A percentile compares a stretch with the other conserved stretches of the same genome.
phyloP scores from a whole-genome alignment of 805 yeast genomes.

The Lachancea meyersii region DNA sequence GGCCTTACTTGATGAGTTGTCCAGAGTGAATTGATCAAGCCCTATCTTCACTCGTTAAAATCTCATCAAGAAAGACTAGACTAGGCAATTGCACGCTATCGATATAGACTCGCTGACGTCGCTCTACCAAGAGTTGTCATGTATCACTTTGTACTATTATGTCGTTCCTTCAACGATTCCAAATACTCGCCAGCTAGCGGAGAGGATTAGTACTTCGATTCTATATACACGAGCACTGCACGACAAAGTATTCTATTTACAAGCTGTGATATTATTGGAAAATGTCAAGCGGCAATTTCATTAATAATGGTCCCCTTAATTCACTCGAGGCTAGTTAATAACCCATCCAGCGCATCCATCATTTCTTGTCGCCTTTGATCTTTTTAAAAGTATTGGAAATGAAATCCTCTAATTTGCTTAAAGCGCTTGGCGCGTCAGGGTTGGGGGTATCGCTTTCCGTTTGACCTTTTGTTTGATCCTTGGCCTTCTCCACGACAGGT shows the following conservation, averaged over 20 bases:
- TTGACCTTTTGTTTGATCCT: background rate
- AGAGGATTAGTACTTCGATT: background rate
- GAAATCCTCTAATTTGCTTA: slow-evolving; percentile 53
- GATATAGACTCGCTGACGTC: too few relatives aligned
- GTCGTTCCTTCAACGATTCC: too few relatives aligned
- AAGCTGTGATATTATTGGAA: background rate
- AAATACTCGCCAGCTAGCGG: too few relatives aligned
- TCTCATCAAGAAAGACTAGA: too few relatives aligned
- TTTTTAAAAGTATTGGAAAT: slow-evolving; percentile 53
- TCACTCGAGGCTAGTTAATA: too few relatives aligned
- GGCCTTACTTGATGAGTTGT: too few relatives aligned
- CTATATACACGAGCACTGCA: slow-evolving; percentile 1
- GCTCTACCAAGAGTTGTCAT: too few relatives aligned
- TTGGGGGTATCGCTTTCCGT: slow-evolving; percentile 9
- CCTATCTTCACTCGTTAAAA: too few relatives aligned
- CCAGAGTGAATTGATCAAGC: too few relatives aligned
- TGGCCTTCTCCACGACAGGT: background rate
- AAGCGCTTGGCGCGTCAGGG: slow-evolving; percentile 30
- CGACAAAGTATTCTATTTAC: slow-evolving; percentile 4
- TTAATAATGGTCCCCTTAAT: too few relatives aligned
- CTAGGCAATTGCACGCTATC: too few relatives aligned
- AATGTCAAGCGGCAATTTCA: too few relatives aligned
- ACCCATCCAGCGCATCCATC: background rate
- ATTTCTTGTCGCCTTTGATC: slow-evolving; percentile 31
- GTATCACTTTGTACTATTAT: background rate